These are phyloP conservation scores for Oryza nivara DNA, from an alignment of 176 grass and related monocot species.

Conservation along the genomic window DNA sequence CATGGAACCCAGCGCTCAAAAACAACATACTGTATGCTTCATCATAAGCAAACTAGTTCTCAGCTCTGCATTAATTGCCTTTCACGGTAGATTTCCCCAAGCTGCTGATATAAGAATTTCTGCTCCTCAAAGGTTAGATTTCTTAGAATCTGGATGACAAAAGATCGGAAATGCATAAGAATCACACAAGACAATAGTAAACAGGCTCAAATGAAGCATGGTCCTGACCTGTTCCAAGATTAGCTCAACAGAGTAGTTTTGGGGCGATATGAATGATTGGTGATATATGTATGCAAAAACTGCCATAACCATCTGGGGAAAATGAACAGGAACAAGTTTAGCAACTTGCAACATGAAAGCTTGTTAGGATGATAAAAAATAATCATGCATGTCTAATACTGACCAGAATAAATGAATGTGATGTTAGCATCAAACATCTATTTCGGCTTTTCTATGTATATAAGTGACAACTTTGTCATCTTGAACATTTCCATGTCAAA, in stretches of 20 bases:
- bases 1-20: conserved; percentile 26
- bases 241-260: conserved; percentile 77
- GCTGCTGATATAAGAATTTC: conserved; percentile 72
- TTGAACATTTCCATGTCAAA: background rate
- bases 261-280: conserved; percentile 86
- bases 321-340: conserved; percentile 40
- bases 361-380: background rate
- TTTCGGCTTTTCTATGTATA: background rate
- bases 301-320: conserved; percentile 95
- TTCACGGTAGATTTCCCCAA: conserved; percentile 61
- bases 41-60: conserved; percentile 23
- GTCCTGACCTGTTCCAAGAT: conserved; percentile 88
- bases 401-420: background rate
- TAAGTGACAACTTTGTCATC: background rate
- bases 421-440: background rate
- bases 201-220: conserved; percentile 3
- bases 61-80: conserved; percentile 62
- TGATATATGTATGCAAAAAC: conserved; percentile 99
- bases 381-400: background rate
- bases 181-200: background rate
- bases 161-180: conserved; percentile 18
- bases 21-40: conserved; percentile 30
- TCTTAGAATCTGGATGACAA: conserved; percentile 57
- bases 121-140: conserved; percentile 90
- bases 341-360: background rate